These are phyloP conservation scores for Aspergillus amoenus DNA, from an alignment of 2,329 filamentous ascomycete genomes.

Conservation along the genomic window DNA sequence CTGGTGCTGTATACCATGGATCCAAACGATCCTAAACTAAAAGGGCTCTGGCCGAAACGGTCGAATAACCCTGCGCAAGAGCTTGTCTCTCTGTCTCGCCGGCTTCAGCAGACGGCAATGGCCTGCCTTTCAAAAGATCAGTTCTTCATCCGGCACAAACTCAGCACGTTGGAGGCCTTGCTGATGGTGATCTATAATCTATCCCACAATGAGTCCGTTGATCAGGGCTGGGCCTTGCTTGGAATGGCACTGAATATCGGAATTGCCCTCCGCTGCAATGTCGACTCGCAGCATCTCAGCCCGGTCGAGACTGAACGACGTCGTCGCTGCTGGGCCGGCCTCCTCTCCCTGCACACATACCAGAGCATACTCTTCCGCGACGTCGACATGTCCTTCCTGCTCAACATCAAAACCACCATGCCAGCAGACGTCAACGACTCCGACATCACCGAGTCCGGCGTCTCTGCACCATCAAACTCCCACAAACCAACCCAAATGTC, in stretches of 20 bases:
- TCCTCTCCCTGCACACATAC: constrained; percentile 33
- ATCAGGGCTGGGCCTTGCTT: constrained; percentile 30
- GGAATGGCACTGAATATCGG: constrained; percentile 30
- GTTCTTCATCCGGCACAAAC: constrained; percentile 28
- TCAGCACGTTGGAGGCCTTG: constrained; percentile 31
- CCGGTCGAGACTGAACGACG: constrained; percentile 26
- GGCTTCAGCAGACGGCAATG: constrained; percentile 20
- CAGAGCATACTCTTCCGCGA: constrained; percentile 28
- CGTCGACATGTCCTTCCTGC: constrained; percentile 19
- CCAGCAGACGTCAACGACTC: constrained; percentile 27
- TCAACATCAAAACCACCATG: constrained; percentile 18
- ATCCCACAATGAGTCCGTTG: constrained; percentile 25
- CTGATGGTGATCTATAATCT: constrained; percentile 32
- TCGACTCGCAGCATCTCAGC: constrained; percentile 17
- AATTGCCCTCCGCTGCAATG: constrained; percentile 30
- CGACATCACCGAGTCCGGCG: constrained; percentile 15
- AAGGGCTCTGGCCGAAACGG: constrained; percentile 16
- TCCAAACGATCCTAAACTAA: constrained; percentile 18
- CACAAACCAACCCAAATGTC: constrained; percentile 31
- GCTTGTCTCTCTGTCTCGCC: background rate
- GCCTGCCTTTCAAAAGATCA: constrained; percentile 29
- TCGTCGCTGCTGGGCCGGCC: constrained; percentile 32
- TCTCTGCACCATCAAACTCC: constrained; percentile 9
- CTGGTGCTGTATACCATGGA: constrained; percentile 25
- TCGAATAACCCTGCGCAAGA: background rate